Evolutionary conservation across 305 asterid genomes (phyloP), one percentile per base, ranked within the genome.

Genomic region (Solanum hybrid): DNA sequence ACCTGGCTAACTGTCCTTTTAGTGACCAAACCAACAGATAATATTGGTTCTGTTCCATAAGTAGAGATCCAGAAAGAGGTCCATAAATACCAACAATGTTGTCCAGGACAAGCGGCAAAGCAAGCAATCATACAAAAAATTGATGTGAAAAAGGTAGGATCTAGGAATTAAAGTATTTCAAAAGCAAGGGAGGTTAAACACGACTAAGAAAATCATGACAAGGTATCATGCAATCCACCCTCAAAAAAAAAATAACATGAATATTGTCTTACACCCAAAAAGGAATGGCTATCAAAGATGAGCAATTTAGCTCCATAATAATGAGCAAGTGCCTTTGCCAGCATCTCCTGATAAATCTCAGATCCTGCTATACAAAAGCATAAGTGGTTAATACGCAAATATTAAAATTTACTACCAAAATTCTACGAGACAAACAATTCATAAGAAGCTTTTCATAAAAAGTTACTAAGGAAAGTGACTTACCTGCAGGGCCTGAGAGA

Each of bases 401-500:
- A 78, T 14, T 14, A n/a, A 64, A 29, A n/a, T 35, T 27, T 27
- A 22, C 32, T 56, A 34, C 66, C 56, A 85, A 85, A 12, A 85
- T 32, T 85, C 14, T 32, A 85, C 24, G 69, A 60, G 87, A 64
- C 10, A 40, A 26, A 82, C 34, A 84, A 37, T 22, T 85, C 77
- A 66, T 69, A 89, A 64, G 87, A 77, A 76, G 56, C 26, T 22
- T 51, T 76, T 88, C 24, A 22, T 31, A 4, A 31, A 60, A 45
- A 32, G 36, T 12, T 10, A 27, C 40, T 7, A 75, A 75, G 87
- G 89, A 92, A 86, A 35, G 87, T 79, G 22, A 90, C 90, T 88
- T 76, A 95, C 99, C 99, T 94, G 99, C 97, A 91, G 99, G 98
- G 88, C 99, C 98, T 89, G 96, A 95, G 90, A 96, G 98, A 93